Conservation (phyloP, 179 eudicot species). For the Silene coronaria region DNA sequence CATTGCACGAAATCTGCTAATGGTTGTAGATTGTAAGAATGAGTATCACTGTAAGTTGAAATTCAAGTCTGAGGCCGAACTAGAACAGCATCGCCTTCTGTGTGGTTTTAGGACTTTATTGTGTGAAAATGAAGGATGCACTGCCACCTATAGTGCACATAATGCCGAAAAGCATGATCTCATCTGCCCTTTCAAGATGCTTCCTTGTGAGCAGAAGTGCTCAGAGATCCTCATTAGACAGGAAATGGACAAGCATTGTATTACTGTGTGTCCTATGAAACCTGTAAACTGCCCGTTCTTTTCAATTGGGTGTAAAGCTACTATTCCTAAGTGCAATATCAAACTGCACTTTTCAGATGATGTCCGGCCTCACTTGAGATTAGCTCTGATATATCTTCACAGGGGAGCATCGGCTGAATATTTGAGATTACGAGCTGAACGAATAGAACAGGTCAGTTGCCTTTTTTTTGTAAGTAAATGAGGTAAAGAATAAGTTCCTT, state of each 20-base stretch:
- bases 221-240: conserved; percentile 60
- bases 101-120: conserved; percentile 68
- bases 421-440: conserved; percentile 46
- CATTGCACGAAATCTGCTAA: conserved; percentile 60
- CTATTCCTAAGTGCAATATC: conserved; percentile 49
- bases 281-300: conserved; percentile 77
- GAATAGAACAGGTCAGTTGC: conserved; percentile 53
- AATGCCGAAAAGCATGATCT: conserved; percentile 60
- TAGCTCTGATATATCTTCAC: conserved; percentile 51
- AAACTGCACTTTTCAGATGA: conserved; percentile 53
- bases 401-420: conserved; percentile 51
- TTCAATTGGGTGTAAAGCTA: conserved; percentile 67
- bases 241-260: conserved; percentile 93
- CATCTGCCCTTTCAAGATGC: conserved; percentile 72
- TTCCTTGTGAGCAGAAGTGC: conserved; percentile 91
- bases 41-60: conserved; percentile 61
- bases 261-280: conserved; percentile 88
- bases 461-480: not conserved
- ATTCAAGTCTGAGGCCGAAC: conserved; percentile 54
- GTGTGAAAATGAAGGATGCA: conserved; percentile 80
- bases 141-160: conserved; percentile 60
- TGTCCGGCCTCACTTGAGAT: conserved; percentile 54
- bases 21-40: conserved; percentile 67
- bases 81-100: conserved; percentile 41
- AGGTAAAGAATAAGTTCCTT: too few species aligned